Base-by-base conservation (phyloP, 2,329 filamentous ascomycete genomes). In the Penicillium crustosum region DNA sequence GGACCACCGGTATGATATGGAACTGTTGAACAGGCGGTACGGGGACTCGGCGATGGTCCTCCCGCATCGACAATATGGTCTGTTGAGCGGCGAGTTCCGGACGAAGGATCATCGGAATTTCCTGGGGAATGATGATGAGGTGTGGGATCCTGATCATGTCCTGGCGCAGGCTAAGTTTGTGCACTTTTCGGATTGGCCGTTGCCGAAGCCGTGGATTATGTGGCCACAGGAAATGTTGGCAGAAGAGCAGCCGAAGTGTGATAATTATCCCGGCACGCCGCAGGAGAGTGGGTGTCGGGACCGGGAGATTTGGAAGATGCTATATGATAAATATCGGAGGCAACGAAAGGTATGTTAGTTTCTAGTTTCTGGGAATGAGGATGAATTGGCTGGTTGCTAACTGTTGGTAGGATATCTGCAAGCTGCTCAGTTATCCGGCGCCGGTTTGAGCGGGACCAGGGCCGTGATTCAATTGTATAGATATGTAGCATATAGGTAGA, bases 161-260 rank as follows among this genome's bases (percentile, higher is more conserved):
- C 77, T 83, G 52, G 79, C 79, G 15, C 85, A 89, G 65, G 84
- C 86, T 7, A 89, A 88, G 61, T 79, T 88, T 6, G 76, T 90
- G 2, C 88, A 90, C 70, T 90, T 90, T 69, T 87, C 84, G 13
- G 88, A 91, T 67, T 89, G 84, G 84, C 88, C 88, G 1, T 65
- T 89, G 6, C 86, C 87, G 0, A 90, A 90, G 63, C 84, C 84
- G 2, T 86, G 83, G 83, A 71, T 83, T 6, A 75, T 75, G 73
- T 76, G 73, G 73, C 70, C 73, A 19, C 68, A 67, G 31, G 63
- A 69, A 21, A 55, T 70, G 49, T 52, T 76, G 25, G 67, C 67
- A 1, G 66, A 71, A 38, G 65, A 72, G 53, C 62, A 73, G 53
- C 73, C 73, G 1, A 69, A 65, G 49, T 76, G 73, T 41, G 67